phyloP scores from a whole-genome alignment of 371 early-diverging fungal genomes.

The Furculomyces boomerangus region DNA sequence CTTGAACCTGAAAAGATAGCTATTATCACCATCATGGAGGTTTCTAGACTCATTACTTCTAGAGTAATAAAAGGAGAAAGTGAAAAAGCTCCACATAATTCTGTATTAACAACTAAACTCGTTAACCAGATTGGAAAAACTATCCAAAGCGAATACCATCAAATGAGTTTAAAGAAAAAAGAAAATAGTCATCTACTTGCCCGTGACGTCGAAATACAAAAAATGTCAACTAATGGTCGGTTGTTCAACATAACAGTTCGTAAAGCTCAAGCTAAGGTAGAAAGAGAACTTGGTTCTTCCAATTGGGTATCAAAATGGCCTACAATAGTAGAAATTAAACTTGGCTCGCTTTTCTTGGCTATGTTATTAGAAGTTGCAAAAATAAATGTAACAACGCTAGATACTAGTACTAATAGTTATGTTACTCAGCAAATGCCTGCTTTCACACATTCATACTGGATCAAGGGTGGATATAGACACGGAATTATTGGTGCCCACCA shows the following conservation, averaged over 20 bases:
- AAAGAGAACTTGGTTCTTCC: conserved; percentile 16
- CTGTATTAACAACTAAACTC: conserved; percentile 41
- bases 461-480: conserved; percentile 37
- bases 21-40: conserved; percentile 66
- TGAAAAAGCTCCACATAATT: conserved; percentile 25
- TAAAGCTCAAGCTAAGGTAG: conserved; percentile 37
- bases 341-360: conserved; percentile 26
- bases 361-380: conserved; percentile 57
- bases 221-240: conserved; percentile 43
- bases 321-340: conserved; percentile 11
- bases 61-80: conserved; percentile 18
- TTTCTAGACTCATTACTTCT: conserved; percentile 33
- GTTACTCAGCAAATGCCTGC: conserved; percentile 44
- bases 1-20: conserved; percentile 59
- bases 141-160: conserved; percentile 69
- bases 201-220: conserved; percentile 29
- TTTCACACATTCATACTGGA: conserved; percentile 56
- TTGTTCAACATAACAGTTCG: conserved; percentile 66
- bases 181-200: conserved; percentile 31
- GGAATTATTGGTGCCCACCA: conserved; percentile 61
- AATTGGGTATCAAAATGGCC: conserved; percentile 38
- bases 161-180: conserved; percentile 48
- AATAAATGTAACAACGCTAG: conserved; percentile 35
- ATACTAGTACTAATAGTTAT: conserved; percentile 34
- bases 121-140: conserved; percentile 52